phyloP scores from a whole-genome alignment of 148 eudicot species.

The Rhododendron ferrugineum region DNA sequence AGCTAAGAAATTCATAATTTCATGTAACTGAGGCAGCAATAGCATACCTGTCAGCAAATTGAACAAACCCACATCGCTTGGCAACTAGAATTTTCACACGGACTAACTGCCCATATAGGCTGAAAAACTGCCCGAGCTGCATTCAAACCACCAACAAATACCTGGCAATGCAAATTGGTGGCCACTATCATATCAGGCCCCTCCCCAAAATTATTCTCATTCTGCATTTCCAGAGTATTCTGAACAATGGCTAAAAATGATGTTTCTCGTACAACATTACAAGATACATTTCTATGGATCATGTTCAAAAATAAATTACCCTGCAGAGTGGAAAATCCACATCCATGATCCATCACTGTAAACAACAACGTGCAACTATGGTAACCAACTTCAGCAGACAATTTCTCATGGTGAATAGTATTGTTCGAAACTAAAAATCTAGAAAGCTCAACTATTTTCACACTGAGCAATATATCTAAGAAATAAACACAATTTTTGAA shows the following conservation, averaged over 20 bases:
- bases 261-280: too few species aligned
- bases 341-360: neutral
- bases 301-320: too few species aligned
- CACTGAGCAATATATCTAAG: neutral
- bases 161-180: neutral
- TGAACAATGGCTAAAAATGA: slow-evolving; percentile 24
- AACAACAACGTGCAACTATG: neutral
- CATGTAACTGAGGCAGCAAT: neutral
- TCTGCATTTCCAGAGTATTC: slow-evolving; percentile 58
- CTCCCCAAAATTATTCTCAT: slow-evolving; percentile 61
- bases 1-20: too few species aligned
- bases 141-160: slow-evolving; percentile 63
- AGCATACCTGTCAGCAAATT: slow-evolving; percentile 66
- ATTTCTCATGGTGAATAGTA: neutral
- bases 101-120: slow-evolving; percentile 63
- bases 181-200: too few species aligned
- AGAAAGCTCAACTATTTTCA: neutral
- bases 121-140: slow-evolving; percentile 69
- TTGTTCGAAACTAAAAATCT: neutral
- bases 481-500: neutral
- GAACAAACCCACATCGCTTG: slow-evolving; percentile 90
- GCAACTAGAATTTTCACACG: slow-evolving; percentile 87
- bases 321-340: neutral
- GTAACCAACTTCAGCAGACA: neutral
- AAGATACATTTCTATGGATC: too few species aligned